Conservation (phyloP, 257 asterid genomes). For the Solanum arcanum region DNA sequence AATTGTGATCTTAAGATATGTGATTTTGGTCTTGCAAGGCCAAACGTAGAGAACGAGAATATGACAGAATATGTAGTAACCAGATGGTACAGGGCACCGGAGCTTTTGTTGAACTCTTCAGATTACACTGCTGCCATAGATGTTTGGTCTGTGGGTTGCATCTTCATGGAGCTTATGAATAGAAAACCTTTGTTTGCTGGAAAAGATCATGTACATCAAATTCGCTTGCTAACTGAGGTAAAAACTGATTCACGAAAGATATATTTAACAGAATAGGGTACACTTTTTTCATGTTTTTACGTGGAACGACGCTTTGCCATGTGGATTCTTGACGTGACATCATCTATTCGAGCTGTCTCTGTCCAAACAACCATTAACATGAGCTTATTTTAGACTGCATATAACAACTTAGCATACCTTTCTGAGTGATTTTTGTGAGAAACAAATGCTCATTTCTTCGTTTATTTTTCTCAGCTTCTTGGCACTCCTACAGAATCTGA, state of each 20-base stretch:
- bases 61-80: slow-evolving; percentile 99
- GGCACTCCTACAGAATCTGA: slow-evolving; percentile 92
- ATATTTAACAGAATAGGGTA: background rate
- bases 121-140: slow-evolving; percentile 87
- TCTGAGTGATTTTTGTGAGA: background rate
- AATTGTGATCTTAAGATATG: slow-evolving; percentile 93
- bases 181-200: slow-evolving; percentile 86
- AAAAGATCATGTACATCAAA: slow-evolving; percentile 95
- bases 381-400: background rate
- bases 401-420: background rate
- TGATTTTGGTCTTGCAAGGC: slow-evolving; percentile 95
- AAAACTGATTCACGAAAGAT: slow-evolving; percentile 3
- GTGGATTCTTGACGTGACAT: background rate
- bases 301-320: background rate
- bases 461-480: slow-evolving; percentile 43
- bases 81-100: slow-evolving; percentile 99
- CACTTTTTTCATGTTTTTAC: background rate
- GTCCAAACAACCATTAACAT: background rate
- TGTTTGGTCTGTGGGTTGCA: slow-evolving; percentile 97
- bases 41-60: slow-evolving; percentile 61
- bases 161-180: slow-evolving; percentile 95
- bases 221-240: slow-evolving; percentile 78
- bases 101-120: slow-evolving; percentile 70
- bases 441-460: background rate
- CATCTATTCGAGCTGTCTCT: background rate